Base-by-base conservation (phyloP, 2,329 filamentous ascomycete species). In the Fusarium sp. region DNA sequence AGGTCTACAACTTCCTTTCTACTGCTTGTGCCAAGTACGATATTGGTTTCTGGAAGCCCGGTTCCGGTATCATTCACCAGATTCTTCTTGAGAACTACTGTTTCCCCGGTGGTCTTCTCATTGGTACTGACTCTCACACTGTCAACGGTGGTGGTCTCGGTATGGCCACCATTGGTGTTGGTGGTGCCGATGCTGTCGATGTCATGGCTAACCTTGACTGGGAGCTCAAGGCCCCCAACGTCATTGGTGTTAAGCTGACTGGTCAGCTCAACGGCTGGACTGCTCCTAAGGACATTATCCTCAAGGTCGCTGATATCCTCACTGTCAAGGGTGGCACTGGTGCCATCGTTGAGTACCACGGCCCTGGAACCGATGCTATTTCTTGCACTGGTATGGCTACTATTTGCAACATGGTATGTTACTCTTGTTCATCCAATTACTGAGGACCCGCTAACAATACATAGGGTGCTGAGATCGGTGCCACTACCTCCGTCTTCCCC, bases 41-140 rank as follows among this genome's bases (percentile, higher is more conserved):
- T 88, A 98, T 98, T 82, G 96, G 96, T 87, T 98, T 98, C 91
- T 99, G 96, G 96, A 94, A 90, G 83, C 96, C 96, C 73, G 96
- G 96, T 77, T 98, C 95, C 81, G 96, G 96, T 88, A 99, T 98
- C 82, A 99, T 99, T 77, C 96, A 99, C 86, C 96, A 98, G 87
- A 98, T 98, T 79, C 84, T 98, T 71, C 90, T 98, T 64, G 96
- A 99, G 87, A 98, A 98, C 88, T 98, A 98, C 83, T 94, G 94
- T 81, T 98, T 98, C 91, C 96, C 96, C 73, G 96, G 96, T 88
- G 95, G 92, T 89, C 90, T 99, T 64, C 90, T 99, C 80, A 98
- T 98, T 80, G 96, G 96, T 82, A 98, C 95, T 75, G 95, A 98
- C 83, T 97, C 94, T 61, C 96, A 99, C 87, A 98, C 96, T 65